Base-by-base conservation (phyloP, 2,329 filamentous ascomycete species). In the Alternaria conjuncta region DNA sequence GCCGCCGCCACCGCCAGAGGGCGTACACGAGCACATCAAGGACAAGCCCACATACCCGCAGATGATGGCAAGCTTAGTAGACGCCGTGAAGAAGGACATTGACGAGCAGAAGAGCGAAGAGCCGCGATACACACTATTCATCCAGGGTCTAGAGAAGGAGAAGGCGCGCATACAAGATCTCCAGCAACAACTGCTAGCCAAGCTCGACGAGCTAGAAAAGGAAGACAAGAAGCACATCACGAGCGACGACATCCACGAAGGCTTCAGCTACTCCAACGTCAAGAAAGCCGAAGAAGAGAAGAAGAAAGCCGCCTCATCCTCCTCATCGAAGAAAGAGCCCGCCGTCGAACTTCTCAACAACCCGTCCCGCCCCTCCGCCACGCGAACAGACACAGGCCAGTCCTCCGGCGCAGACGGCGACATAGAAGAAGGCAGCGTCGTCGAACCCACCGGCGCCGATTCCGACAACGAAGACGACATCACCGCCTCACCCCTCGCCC, bases 61-160 rank as follows among this genome's bases (percentile, higher is more conserved):
- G 84, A 99, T 99, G 96, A 94, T 99, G 91, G 92, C 92, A n/a
- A 89, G 90, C n/a, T 82, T 99, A 73, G 87, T 98, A 20, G 96
- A 99, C 75, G 92, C 97, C 80, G 94, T 98, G 45, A 97, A 97
- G 81, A 89, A 92, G 69, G 88, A 91, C 55, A 85, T 97, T 36
- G 92, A 94, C 60, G 92, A 94, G 76, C 76, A 79, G 20, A 91
- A 91, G 80, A 89, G 90, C 65, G 85, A 87, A 0, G 85, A 87
- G 20, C 87, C 79, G 51, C 84, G 92, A 55, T 94, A 92, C 77
- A 85, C 87, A 51, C 90, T 87, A 56, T 97, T 96, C 84, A 85
- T 96, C 26, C 86, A 87, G 51, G 95, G 96, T 73, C 88, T 98
- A 15, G 86, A 88, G 66, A 86, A 85, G 36, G 95, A 99, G 78